Percentiles rank a stretch among this genome's conserved stretches.
phyloP scores from a whole-genome alignment of 805 yeast species.

The Schwanniomyces vanrijiae region DNA sequence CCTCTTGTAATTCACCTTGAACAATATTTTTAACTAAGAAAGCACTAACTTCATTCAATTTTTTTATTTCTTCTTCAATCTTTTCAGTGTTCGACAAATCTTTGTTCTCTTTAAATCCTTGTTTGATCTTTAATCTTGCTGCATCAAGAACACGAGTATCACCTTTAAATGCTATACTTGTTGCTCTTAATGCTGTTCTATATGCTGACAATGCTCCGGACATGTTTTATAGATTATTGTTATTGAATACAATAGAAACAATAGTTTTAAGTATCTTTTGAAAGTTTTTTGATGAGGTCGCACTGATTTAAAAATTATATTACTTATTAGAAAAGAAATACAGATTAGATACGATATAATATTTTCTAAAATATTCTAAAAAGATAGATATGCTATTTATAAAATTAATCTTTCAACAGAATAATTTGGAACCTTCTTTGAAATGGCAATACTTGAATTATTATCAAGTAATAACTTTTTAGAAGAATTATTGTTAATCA shows the following conservation, averaged over 20 bases:
- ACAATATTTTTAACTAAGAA: slow-evolving; percentile 78
- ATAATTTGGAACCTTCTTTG: slow-evolving; percentile 52
- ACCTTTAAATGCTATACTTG: slow-evolving; percentile 55
- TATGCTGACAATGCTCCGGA: slow-evolving; percentile 51
- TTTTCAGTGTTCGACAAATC: slow-evolving; percentile 16
- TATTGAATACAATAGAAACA: background rate
- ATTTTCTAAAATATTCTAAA: background rate
- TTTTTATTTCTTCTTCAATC: slow-evolving; percentile 43
- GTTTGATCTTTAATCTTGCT: slow-evolving; percentile 59
- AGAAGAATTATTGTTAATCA: slow-evolving; percentile 26
- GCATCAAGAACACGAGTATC: slow-evolving; percentile 52
- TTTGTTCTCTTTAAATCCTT: slow-evolving; percentile 45
- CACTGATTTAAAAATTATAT: background rate
- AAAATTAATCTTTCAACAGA: slow-evolving; percentile 47
- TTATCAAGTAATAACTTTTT: slow-evolving; percentile 26
- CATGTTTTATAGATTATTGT: background rate
- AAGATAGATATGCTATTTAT: slow-evolving; percentile 6
- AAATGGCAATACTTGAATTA: slow-evolving; percentile 24
- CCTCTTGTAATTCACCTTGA: slow-evolving; percentile 63
- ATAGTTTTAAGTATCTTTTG: too few relatives aligned
- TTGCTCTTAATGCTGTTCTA: slow-evolving; percentile 66
- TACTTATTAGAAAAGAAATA: background rate
- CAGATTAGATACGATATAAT: background rate
- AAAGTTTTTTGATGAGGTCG: background rate
- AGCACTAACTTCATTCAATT: slow-evolving; percentile 67